Conservation (phyloP, 306 rosid species). For the Cucumis melo region DNA sequence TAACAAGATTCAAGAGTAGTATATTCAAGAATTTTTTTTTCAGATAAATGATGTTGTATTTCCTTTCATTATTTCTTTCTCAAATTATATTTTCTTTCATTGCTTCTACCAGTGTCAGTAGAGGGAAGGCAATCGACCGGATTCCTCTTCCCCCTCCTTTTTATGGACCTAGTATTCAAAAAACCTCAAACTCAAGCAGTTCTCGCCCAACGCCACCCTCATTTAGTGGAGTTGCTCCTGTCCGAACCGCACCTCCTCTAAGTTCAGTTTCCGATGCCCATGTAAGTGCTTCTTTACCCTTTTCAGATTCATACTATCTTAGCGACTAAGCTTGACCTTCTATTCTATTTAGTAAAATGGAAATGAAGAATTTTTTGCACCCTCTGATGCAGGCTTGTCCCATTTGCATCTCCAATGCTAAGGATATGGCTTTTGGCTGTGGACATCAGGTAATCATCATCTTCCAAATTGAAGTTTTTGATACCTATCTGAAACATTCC, state of each 20-base stretch:
- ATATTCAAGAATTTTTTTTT: slow-evolving; percentile 12
- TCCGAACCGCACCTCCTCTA: slow-evolving; percentile 19
- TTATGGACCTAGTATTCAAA: slow-evolving; percentile 39
- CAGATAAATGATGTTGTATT: neutral
- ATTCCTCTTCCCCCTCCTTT: slow-evolving; percentile 79
- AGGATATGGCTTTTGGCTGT: slow-evolving; percentile 88
- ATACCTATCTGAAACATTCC: neutral
- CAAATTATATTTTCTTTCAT: neutral
- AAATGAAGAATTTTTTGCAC: neutral
- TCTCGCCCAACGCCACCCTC: slow-evolving; percentile 49
- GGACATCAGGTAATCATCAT: slow-evolving; percentile 68
- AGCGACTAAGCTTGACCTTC: neutral
- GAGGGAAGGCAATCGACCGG: slow-evolving; percentile 64
- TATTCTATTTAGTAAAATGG: neutral
- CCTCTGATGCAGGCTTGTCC: slow-evolving; percentile 45
- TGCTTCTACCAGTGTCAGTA: slow-evolving; percentile 25
- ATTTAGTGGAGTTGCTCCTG: slow-evolving; percentile 13
- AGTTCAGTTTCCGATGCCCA: slow-evolving; percentile 50
- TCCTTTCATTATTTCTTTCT: slow-evolving; percentile 3
- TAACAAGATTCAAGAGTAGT: slow-evolving; percentile 3
- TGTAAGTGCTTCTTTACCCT: slow-evolving; percentile 26
- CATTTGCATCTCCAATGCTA: slow-evolving; percentile 54
- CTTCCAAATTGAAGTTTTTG: neutral
- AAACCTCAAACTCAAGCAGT: slow-evolving; percentile 34
- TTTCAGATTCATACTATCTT: neutral